Evolutionary conservation across 805 yeast genomes (phyloP).

Genomic region (Suhomyces canberraensis): DNA sequence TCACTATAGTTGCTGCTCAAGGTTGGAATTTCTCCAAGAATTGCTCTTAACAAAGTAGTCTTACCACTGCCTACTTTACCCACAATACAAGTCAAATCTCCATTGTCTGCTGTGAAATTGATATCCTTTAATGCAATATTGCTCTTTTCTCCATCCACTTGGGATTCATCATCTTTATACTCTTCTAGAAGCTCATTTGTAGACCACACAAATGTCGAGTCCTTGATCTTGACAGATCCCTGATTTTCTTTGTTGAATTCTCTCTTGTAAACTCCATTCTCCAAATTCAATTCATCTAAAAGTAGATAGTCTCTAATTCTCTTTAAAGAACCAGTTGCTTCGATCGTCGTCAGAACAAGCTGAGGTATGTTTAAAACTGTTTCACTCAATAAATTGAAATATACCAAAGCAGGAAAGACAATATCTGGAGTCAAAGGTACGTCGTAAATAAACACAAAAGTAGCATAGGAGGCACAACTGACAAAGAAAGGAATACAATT

Average conservation of each 20-base stretch:
- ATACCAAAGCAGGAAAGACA: slow-evolving; percentile 39
- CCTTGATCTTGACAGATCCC: slow-evolving; percentile 20
- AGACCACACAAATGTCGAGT: slow-evolving; percentile 36
- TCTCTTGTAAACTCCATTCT: background rate
- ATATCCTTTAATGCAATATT: slow-evolving; percentile 30
- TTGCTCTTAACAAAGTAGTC: slow-evolving; percentile 32
- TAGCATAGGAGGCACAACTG: slow-evolving; percentile 30
- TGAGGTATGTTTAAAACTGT: slow-evolving; percentile 35
- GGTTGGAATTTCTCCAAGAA: slow-evolving; percentile 31
- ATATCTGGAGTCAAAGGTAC: slow-evolving; percentile 33
- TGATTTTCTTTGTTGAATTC: slow-evolving; percentile 16
- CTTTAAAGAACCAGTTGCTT: slow-evolving; percentile 28
- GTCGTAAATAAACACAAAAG: slow-evolving; percentile 22
- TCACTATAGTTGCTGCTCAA: slow-evolving; percentile 5
- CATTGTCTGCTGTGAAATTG: slow-evolving; percentile 31
- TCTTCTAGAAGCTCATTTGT: slow-evolving; percentile 9
- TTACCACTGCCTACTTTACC: slow-evolving; percentile 43
- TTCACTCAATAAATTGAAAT: slow-evolving; percentile 34
- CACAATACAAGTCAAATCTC: slow-evolving; percentile 39
- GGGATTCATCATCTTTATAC: slow-evolving; percentile 16
- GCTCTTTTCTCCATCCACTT: slow-evolving; percentile 14
- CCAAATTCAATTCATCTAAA: slow-evolving; percentile 32
- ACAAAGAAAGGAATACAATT: slow-evolving; percentile 37
- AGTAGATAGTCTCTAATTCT: slow-evolving; percentile 33
- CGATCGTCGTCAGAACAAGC: slow-evolving; percentile 25